Conservation (phyloP, 1,139 yeast species). For the Scheffersomyces lignicola region DNA sequence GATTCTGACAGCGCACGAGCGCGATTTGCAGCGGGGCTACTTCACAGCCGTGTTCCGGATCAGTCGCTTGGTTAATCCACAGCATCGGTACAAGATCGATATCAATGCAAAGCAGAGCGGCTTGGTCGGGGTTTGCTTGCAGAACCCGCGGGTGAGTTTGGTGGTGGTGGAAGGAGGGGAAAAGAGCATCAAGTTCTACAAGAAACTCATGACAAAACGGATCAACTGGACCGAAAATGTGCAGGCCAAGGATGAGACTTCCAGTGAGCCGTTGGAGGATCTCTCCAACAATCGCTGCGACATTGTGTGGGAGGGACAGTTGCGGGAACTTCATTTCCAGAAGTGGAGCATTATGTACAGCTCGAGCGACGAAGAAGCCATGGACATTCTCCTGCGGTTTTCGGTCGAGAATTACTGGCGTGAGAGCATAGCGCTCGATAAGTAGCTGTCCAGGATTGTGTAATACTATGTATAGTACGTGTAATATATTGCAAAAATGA, state of each 20-base stretch:
- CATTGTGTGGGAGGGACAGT: slow-evolving; percentile 76
- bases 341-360: slow-evolving; percentile 62
- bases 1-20: slow-evolving; percentile 44
- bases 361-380: slow-evolving; percentile 54
- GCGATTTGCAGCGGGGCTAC: slow-evolving; percentile 48
- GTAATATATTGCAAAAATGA: no score
- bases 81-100: slow-evolving; percentile 72
- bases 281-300: slow-evolving; percentile 50
- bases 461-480: no score
- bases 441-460: no score
- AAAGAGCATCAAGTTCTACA: slow-evolving; percentile 60
- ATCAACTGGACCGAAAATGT: slow-evolving; percentile 67
- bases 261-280: slow-evolving; percentile 29
- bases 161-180: slow-evolving; percentile 75
- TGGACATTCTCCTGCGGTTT: slow-evolving; percentile 50
- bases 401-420: slow-evolving; percentile 64
- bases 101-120: slow-evolving; percentile 74
- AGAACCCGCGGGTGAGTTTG: slow-evolving; percentile 49
- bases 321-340: slow-evolving; percentile 52
- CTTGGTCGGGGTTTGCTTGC: slow-evolving; percentile 57
- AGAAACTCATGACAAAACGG: slow-evolving; percentile 58
- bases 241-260: slow-evolving; percentile 21
- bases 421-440: slow-evolving; percentile 16
- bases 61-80: slow-evolving; percentile 55
- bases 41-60: slow-evolving; percentile 62